Evolutionary conservation across 2,329 filamentous ascomycete genomes (phyloP), one percentile per base, ranked within the genome.

Genomic region (Scedosporium boydii): DNA sequence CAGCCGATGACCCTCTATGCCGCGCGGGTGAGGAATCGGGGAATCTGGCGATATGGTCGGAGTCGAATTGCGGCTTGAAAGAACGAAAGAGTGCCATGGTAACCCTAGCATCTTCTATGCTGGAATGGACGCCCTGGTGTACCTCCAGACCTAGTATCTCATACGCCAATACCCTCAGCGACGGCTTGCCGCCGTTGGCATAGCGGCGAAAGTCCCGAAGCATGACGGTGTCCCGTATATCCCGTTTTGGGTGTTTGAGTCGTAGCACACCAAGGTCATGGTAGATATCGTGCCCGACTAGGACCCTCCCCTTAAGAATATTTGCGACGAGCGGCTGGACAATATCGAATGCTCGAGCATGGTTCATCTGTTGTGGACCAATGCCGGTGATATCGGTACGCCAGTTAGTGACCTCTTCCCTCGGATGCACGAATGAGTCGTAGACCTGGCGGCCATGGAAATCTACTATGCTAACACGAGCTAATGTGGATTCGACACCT

Each of bases 401-500:
- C 88, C 93, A 99, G 74, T 99, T 90, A 14, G 89, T 92, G 1
- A 99, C 90, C 62, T 78, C 80, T 70, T 92, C 87, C 64, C 86
- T 85, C 0, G 91, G 89, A 61, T 84, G 83, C 9, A 98, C 95
- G 71, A 89, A 98, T 12, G 90, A 93, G 77, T 99, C 95, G 81
- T 98, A 97, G 56, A 99, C 78, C 73, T 96, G 91, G 29, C 89
- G 84, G 18, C 93, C 93, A 72, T 97, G 91, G 74, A 93, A 99
- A 74, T 98, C 96, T 67, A 97, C 93, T 16, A 96, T 78, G 70
- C 90, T 96, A 62, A 93, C 91, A 57, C 95, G 85, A 1, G 95
- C 95, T 55, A 99, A 83, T 0, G 86, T 87, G 42, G 91, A 92
- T 70, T 87, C 83, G 66, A 87, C 80, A 23, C 85, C 83, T 59